Evolutionary conservation across 768 basidiomycete genomes (phyloP).

Genomic region (Termitomyces sp.): DNA sequence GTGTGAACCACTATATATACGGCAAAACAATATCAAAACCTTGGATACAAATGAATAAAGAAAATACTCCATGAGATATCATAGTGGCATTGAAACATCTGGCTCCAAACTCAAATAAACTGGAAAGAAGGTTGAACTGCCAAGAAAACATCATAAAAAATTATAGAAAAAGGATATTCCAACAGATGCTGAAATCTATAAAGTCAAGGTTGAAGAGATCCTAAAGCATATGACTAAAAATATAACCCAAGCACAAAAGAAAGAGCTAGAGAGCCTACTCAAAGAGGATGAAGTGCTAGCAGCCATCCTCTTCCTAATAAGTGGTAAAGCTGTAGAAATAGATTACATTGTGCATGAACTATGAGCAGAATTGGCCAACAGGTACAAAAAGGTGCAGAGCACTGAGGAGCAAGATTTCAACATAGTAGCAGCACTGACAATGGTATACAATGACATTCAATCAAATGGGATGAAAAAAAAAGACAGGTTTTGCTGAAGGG

Average conservation of each 20-base stretch:
- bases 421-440: background rate
- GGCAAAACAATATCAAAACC: slow-evolving; percentile 16
- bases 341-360: slow-evolving; percentile 22
- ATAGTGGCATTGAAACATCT: slow-evolving; percentile 11
- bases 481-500: background rate
- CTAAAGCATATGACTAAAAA: too few relatives aligned
- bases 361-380: slow-evolving; percentile 5
- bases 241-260: background rate
- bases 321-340: slow-evolving; percentile 16
- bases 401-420: background rate
- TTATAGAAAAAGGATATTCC: slow-evolving; percentile 15
- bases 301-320: slow-evolving; percentile 10
- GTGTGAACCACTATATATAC: too few relatives aligned
- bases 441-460: slow-evolving; percentile 4
- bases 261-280: slow-evolving; percentile 3
- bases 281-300: background rate
- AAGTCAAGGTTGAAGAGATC: too few relatives aligned
- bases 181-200: too few relatives aligned
- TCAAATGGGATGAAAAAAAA: background rate
- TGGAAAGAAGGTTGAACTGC: slow-evolving; percentile 21
- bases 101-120: background rate
- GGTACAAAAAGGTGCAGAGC: background rate
- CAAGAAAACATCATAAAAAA: slow-evolving; percentile 21
- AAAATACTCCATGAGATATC: slow-evolving; percentile 7
- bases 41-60: slow-evolving; percentile 12